These are phyloP conservation scores for Chaetomium sp. DNA, from an alignment of 2,329 filamentous ascomycete genomes.

Conservation along the genomic window DNA sequence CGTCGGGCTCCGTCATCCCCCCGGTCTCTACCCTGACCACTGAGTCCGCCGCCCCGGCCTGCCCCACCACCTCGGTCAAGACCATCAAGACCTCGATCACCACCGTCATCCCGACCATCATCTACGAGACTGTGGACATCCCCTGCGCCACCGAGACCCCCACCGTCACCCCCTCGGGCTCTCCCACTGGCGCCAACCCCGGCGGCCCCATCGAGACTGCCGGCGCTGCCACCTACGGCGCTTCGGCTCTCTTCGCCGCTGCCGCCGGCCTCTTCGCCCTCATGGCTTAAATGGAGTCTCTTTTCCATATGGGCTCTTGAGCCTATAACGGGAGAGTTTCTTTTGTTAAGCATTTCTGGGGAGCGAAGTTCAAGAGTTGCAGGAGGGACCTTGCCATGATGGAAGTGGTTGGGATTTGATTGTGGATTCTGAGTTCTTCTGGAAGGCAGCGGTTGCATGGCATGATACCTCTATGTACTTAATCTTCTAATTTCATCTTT, in stretches of 20 bases:
- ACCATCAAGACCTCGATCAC: conserved; percentile 51
- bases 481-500: conserved; percentile 44
- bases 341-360: background rate
- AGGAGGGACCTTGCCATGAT: background rate
- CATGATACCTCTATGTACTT: conserved; percentile 35
- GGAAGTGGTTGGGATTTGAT: background rate
- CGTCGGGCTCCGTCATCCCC: conserved; percentile 25
- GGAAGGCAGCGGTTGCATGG: conserved; percentile 13
- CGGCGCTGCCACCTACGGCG: conserved; percentile 47
- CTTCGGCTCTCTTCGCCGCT: conserved; percentile 49
- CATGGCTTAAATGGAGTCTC: conserved; percentile 41
- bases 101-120: conserved; percentile 48
- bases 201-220: conserved; percentile 37
- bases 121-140: conserved; percentile 42
- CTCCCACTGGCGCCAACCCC: conserved; percentile 27
- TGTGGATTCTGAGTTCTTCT: conserved; percentile 8
- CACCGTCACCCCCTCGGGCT: conserved; percentile 22
- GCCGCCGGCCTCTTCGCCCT: conserved; percentile 48
- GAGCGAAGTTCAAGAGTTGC: background rate
- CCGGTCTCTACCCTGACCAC: conserved; percentile 20
- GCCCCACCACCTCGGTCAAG: conserved; percentile 38
- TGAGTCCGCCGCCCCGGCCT: conserved; percentile 25
- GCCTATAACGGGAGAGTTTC: background rate
- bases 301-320: background rate
- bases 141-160: conserved; percentile 36